These are phyloP conservation scores for Monosporozyma servazzii DNA, from an alignment of 805 yeast species.

Conservation along the genomic window DNA sequence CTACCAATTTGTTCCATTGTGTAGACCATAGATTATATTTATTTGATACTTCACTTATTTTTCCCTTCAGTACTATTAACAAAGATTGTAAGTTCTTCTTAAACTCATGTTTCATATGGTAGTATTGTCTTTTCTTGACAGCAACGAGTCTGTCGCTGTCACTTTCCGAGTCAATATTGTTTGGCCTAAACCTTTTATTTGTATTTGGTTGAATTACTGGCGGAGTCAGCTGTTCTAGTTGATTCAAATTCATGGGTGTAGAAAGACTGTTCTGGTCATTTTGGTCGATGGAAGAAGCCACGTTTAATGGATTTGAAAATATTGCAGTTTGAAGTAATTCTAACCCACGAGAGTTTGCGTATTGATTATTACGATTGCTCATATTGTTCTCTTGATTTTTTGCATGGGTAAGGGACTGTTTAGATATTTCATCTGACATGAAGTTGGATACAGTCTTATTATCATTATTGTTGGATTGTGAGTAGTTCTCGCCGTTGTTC, in stretches of 20 bases:
- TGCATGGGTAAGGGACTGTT: neutral
- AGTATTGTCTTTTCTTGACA: neutral
- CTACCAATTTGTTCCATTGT: slow-evolving; percentile 39
- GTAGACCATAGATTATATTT: slow-evolving; percentile 33
- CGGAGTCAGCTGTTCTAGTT: neutral
- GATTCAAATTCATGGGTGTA: neutral
- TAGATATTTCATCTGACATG: neutral
- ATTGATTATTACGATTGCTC: neutral
- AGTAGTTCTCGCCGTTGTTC: neutral
- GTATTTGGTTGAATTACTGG: neutral
- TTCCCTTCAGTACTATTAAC: slow-evolving; percentile 20
- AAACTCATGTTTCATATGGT: slow-evolving; percentile 10
- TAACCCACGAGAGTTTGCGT: neutral
- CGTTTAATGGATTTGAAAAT: neutral
- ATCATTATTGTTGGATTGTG: neutral
- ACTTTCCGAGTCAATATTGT: neutral
- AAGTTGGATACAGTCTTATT: neutral
- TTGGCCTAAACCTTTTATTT: neutral
- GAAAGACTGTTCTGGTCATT: neutral
- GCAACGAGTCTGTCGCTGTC: neutral
- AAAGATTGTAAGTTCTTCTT: slow-evolving; percentile 21
- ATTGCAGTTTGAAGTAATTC: neutral
- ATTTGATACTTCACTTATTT: slow-evolving; percentile 36
- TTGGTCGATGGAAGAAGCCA: neutral
- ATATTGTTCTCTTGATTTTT: neutral